These are phyloP conservation scores for Chalciporus pseudorubinellus DNA, from an alignment of 768 basidiomycete species.

Conservation along the genomic window DNA sequence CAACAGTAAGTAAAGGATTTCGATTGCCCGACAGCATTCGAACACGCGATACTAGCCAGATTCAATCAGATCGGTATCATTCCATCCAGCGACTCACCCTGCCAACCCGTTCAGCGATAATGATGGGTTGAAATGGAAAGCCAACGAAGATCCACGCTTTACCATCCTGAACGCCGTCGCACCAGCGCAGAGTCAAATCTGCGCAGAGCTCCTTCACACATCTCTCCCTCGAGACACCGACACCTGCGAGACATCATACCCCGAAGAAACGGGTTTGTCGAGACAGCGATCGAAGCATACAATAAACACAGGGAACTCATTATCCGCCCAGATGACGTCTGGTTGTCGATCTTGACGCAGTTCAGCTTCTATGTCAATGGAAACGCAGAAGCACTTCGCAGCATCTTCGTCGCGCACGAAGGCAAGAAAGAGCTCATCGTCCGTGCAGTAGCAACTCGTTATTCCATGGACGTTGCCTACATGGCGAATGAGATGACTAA, in stretches of 20 bases:
- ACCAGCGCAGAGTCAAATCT: neutral
- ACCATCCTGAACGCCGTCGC: neutral
- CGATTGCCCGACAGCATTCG: no score
- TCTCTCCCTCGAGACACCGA: neutral
- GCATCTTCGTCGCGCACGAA: constrained; percentile 16
- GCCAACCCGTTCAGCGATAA: neutral
- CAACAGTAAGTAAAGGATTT: no score
- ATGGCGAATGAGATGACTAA: constrained; percentile 3
- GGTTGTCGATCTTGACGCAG: constrained; percentile 31
- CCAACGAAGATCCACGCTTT: neutral
- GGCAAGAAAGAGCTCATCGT: constrained; percentile 24
- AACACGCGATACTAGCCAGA: no score
- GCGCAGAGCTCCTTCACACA: neutral
- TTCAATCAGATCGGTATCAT: no score
- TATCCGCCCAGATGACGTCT: constrained; percentile 47
- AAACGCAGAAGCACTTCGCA: constrained; percentile 29
- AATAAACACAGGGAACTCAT: constrained; percentile 31
- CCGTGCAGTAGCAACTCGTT: rapidly evolving
- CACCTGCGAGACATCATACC: constrained; percentile 22
- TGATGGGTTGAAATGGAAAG: neutral
- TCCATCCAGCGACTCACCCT: neutral
- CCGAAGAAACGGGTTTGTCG: constrained; percentile 26
- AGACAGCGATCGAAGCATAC: constrained; percentile 26
- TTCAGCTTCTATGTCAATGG: constrained; percentile 37
- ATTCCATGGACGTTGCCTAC: constrained; percentile 29